Evolutionary conservation across 148 eudicot species (phyloP), one percentile per base, ranked within the genome.

Genomic region (Amaranthus cruentus): DNA sequence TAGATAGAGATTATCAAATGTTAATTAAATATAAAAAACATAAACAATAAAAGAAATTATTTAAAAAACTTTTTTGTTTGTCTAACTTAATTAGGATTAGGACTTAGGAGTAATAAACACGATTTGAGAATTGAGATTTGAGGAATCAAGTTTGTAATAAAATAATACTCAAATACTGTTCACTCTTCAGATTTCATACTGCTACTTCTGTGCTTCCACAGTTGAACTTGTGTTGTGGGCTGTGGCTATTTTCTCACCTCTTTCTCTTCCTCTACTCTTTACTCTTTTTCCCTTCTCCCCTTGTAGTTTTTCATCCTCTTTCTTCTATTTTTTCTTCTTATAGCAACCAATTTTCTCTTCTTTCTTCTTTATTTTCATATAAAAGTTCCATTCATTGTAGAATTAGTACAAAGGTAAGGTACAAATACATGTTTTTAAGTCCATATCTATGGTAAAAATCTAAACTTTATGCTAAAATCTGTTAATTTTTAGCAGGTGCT

Each of bases 181-280:
- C n/a, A 47, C 64, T 8, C 52, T 43, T 47, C 65, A 53, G 62
- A 43, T 42, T 54, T 64, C 69, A 61, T 62, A 58, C 8, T 52
- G 3, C 63, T 42, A 66, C 65, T 63, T 44, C 71, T 64, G 64
- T 77, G 57, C 71, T 72, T 56, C 66, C 56, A 71, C 73, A 47
- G 67, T 75, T 68, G 5, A 75, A 68, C 67, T 68, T 75, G 3
- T 14, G 9, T 28, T 14, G 50, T 18, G 71, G 8, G 48, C 14
- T 14, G 14, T 6, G 2, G 46, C 9, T 13, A 6, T 47, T 48
- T 28, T 14, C 65, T 2, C 52, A 21, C 43, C 21, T 15, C 14
- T 5, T 15, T 50, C 28, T 5, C 57, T 21, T 13, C 5, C 48
- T 55, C 18, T 18, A 14, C 4, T 14, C 60, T 43, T 51, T 47